Conservation (phyloP, 108 stramenopile genomes). For the Discostella pseudostelligera region DNA sequence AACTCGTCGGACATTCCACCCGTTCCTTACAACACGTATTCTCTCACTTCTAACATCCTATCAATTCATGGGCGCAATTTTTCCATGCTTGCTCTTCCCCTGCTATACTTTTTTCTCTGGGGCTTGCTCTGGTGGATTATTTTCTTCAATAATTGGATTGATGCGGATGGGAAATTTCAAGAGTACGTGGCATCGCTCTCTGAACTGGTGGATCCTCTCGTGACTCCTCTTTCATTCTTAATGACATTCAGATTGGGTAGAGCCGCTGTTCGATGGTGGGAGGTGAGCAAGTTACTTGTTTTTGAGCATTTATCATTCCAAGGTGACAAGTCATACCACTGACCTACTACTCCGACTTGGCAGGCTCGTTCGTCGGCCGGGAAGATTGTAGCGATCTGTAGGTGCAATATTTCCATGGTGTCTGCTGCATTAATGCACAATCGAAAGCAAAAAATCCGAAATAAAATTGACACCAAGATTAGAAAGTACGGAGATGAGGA, state of each 20-base stretch:
- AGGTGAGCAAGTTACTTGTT: slow-evolving; percentile 2
- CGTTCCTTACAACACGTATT: slow-evolving; percentile 27
- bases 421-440: slow-evolving; percentile 20
- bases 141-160: slow-evolving; percentile 16
- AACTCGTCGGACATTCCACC: slow-evolving; percentile 27
- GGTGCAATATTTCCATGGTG: slow-evolving; percentile 32
- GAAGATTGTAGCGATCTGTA: slow-evolving; percentile 32
- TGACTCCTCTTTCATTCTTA: slow-evolving; percentile 42
- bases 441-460: background rate
- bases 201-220: slow-evolving; percentile 23
- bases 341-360: no score
- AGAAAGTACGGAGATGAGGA: background rate
- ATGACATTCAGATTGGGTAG: slow-evolving; percentile 41
- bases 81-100: slow-evolving; percentile 32
- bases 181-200: slow-evolving; percentile 24
- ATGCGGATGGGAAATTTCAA: slow-evolving; percentile 13
- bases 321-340: background rate
- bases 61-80: slow-evolving; percentile 36
- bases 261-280: slow-evolving; percentile 29
- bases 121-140: slow-evolving; percentile 41
- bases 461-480: background rate
- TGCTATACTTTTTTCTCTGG: slow-evolving; percentile 25
- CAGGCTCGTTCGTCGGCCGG: slow-evolving; percentile 39
- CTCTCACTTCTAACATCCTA: slow-evolving; percentile 35
- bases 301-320: background rate